A percentile compares a stretch with the other conserved stretches of the same genome.
These are phyloP conservation scores for Penicillium ucsense DNA, from an alignment of 495 filamentous ascomycete species.

Conservation along the genomic window DNA sequence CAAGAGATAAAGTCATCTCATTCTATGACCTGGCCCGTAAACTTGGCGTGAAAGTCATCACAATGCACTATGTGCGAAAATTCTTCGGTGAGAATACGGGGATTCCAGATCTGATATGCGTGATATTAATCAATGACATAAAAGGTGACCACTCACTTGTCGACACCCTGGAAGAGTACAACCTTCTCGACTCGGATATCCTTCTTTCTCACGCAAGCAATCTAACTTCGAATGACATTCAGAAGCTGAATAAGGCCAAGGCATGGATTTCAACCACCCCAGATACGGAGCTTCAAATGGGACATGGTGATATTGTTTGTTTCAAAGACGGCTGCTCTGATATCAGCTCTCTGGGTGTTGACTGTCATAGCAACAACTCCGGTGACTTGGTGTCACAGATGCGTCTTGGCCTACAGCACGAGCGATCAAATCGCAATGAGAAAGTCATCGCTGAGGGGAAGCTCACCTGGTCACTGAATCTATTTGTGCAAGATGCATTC, in stretches of 20 bases:
- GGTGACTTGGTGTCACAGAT: conserved; percentile 35
- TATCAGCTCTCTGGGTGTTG: conserved; percentile 34
- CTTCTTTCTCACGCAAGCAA: conserved; percentile 28
- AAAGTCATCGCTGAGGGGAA: conserved; percentile 18
- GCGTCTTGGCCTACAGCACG: conserved; percentile 31
- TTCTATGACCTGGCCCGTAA: conserved; percentile 20
- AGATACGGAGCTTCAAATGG: conserved; percentile 35
- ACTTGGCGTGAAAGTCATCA: conserved; percentile 25
- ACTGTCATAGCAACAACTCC: conserved; percentile 37
- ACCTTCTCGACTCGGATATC: conserved; percentile 24
- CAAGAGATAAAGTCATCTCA: conserved; percentile 20
- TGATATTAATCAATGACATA: too few relatives aligned
- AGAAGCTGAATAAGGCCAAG: conserved; percentile 13
- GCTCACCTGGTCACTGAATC: conserved; percentile 16
- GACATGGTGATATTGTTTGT: conserved; percentile 20
- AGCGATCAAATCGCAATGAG: conserved; percentile 21
- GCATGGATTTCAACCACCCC: conserved; percentile 29
- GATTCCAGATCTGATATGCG: too few relatives aligned
- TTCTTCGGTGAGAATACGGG: conserved; percentile 3
- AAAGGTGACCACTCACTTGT: conserved; percentile 12
- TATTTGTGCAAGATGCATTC: conserved; percentile 37
- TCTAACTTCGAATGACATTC: conserved; percentile 14
- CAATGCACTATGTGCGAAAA: conserved; percentile 21
- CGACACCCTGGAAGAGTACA: conserved; percentile 20
- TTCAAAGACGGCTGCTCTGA: conserved; percentile 15